Evolutionary conservation across 1,284 basidiomycete species (phyloP).

Genomic region (Pyrrhoderma noxium): DNA sequence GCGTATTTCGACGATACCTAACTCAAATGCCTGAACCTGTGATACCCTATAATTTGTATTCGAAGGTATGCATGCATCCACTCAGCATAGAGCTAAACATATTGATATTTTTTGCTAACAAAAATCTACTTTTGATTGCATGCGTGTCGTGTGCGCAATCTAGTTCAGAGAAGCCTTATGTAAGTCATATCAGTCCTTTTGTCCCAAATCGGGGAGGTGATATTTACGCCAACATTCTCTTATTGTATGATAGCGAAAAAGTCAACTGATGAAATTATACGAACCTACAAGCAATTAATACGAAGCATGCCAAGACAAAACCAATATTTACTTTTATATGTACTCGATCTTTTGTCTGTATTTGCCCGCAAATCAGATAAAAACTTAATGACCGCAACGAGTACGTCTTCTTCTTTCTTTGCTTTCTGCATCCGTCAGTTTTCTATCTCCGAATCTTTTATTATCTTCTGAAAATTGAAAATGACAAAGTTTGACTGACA

Average conservation of each 20-base stretch:
- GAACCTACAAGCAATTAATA: conserved; percentile 81
- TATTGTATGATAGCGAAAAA: conserved; percentile 47
- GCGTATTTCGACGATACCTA: conserved; percentile 91
- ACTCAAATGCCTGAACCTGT: conserved; percentile 96
- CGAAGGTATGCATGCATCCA: conserved; percentile 56
- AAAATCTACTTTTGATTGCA: background rate
- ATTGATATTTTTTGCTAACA: conserved; percentile 5
- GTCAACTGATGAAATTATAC: conserved; percentile 50
- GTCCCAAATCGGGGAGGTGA: background rate
- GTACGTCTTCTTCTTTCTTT: conserved; percentile 40
- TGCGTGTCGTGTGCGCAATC: conserved; percentile 10
- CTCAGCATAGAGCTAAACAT: too few species aligned
- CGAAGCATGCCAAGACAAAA: conserved; percentile 80
- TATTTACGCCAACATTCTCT: too few species aligned
- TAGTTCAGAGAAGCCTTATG: conserved; percentile 81
- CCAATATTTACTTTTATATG: conserved; percentile 92
- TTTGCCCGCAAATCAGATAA: conserved; percentile 87
- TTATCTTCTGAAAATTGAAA: too few species aligned
- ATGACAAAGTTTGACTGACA: too few species aligned
- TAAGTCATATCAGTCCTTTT: conserved; percentile 29
- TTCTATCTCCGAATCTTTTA: conserved; percentile 7
- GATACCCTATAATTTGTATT: conserved; percentile 84
- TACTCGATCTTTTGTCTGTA: conserved; percentile 91
- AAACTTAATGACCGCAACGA: conserved; percentile 94
- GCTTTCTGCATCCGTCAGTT: background rate